Conservation (phyloP, 352 stramenopile species). For the Phytophthora melonis region DNA sequence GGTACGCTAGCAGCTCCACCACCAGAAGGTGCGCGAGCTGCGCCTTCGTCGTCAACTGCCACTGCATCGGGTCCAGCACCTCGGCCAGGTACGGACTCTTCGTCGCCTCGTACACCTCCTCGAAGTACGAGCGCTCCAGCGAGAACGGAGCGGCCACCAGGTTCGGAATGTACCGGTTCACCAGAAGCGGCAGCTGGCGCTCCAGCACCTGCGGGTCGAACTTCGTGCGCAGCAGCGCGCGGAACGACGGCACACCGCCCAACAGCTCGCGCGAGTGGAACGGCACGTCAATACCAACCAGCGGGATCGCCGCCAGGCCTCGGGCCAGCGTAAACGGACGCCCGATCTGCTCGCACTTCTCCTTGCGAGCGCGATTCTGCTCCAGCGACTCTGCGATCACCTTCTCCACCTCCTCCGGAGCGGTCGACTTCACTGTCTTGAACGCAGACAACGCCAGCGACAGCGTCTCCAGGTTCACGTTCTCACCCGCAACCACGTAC, state of each 20-base stretch:
- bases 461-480: conserved; percentile 84
- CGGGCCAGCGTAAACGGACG: conserved; percentile 69
- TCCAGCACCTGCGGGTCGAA: conserved; percentile 75
- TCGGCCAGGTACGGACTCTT: conserved; percentile 76
- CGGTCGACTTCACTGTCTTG: conserved; percentile 59
- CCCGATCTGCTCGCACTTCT: conserved; percentile 59
- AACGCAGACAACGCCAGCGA: conserved; percentile 66
- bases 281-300: conserved; percentile 91
- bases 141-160: conserved; percentile 84
- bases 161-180: conserved; percentile 90
- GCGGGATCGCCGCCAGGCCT: conserved; percentile 84
- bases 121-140: conserved; percentile 78
- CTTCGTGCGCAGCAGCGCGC: conserved; percentile 75
- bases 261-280: conserved; percentile 90
- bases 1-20: conserved; percentile 89
- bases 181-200: conserved; percentile 70
- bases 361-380: conserved; percentile 68
- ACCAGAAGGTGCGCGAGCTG: conserved; percentile 82
- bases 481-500: conserved; percentile 88
- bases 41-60: conserved; percentile 67
- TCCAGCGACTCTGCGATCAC: conserved; percentile 66
- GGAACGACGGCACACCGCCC: conserved; percentile 83
- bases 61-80: conserved; percentile 75
- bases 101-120: conserved; percentile 76
- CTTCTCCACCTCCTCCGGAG: conserved; percentile 51